Conservation (phyloP, 2,329 filamentous ascomycete genomes). For the Fusarium sp. region DNA sequence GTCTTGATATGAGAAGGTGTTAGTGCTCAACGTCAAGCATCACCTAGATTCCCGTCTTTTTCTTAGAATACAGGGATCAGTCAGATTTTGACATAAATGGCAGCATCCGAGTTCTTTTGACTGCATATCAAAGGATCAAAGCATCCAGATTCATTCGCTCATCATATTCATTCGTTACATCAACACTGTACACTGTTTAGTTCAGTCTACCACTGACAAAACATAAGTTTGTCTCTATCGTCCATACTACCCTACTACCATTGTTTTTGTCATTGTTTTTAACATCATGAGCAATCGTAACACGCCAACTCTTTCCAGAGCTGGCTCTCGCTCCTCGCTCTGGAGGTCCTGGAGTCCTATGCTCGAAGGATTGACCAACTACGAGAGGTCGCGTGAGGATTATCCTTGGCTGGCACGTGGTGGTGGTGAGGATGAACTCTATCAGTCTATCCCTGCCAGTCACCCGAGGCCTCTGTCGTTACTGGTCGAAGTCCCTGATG, state of each 20-base stretch:
- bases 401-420: slow-evolving; percentile 44
- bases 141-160: slow-evolving; percentile 10
- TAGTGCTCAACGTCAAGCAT: not conserved
- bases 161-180: not conserved
- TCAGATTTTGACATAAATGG: slow-evolving; percentile 12
- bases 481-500: slow-evolving; percentile 16
- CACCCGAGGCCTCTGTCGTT: slow-evolving; percentile 16
- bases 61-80: accelerated
- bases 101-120: not conserved
- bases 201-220: too few relatives aligned
- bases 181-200: too few relatives aligned
- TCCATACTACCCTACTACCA: too few relatives aligned
- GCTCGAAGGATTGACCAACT: slow-evolving; percentile 37
- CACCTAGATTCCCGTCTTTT: not conserved
- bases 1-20: not conserved
- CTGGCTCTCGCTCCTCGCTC: slow-evolving; percentile 42
- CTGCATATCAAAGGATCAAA: not conserved
- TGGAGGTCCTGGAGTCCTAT: slow-evolving; percentile 46
- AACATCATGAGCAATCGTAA: slow-evolving; percentile 7
- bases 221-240: too few relatives aligned
- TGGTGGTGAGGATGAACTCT: not conserved
- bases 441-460: not conserved
- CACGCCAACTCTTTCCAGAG: slow-evolving; percentile 30
- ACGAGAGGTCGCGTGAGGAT: slow-evolving; percentile 45
- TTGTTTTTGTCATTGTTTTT: not conserved